Base-by-base conservation (phyloP, 331 rosid species). In the Dryas integrifolia region DNA sequence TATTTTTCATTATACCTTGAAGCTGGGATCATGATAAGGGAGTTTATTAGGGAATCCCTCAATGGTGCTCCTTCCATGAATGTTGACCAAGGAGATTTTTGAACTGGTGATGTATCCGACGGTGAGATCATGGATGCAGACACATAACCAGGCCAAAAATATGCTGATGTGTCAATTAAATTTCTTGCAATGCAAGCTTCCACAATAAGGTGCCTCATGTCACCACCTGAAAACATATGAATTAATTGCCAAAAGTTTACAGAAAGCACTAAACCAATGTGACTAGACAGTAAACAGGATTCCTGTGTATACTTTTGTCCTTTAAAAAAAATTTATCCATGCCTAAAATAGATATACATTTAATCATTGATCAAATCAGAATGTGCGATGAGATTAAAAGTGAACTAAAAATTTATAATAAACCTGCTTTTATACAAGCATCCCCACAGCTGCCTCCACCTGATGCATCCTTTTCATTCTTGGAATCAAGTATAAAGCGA, bases 181-280 rank as follows among this genome's bases (percentile, higher is more conserved):
- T 81, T 77, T 77, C 97, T 88, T 45, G 95, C 88, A 59, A 90
- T 85, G 86, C 92, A 90, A 70, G 97, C 95, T 78, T 90, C 97
- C 74, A 88, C 88, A 63, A 88, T 85, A 41, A 90, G 97, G 82
- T 90, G 97, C 80, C 90, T 76, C 92, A 90, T 82, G 86, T 85
- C 82, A 53, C 90, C 97, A 16, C 84, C 97, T 88, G 85, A 83
- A 72, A 80, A 82, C 51, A 60, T 18, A 55, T 4, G 60, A 73
- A 41, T 58, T 46, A 69, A 77, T 48, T 74, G 62, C 76, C 53
- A 43, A 14, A 76, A 50, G 64, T 70, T 77, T 66, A 24, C 65
- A 53, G 41, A 50, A 45, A 73, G 69, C 78, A 47, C 62, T 44
- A 3, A 49, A 58, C 46, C 66, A 44, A 44, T 44, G 16, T 71